These are phyloP conservation scores for Lanzia echinophila DNA, from an alignment of 2,329 filamentous ascomycete species.

Conservation along the genomic window DNA sequence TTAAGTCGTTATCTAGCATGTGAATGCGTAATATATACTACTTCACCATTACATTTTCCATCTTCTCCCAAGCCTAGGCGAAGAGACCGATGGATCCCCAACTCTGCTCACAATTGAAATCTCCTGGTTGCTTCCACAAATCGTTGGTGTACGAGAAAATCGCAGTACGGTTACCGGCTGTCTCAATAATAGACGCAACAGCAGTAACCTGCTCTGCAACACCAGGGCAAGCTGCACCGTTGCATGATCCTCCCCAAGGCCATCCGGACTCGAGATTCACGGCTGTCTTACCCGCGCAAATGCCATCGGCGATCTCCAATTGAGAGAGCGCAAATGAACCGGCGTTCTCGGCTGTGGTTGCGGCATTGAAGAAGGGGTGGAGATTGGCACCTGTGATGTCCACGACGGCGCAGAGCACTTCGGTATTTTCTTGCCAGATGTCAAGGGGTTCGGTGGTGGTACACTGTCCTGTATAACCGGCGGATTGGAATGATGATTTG, in stretches of 20 bases:
- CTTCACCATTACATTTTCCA: too few species aligned
- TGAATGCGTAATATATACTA: too few species aligned
- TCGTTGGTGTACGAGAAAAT: constrained; percentile 82
- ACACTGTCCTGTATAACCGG: constrained; percentile 66
- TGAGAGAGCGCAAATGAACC: constrained; percentile 71
- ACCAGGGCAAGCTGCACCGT: constrained; percentile 68
- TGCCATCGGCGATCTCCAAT: constrained; percentile 60
- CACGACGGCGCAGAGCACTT: constrained; percentile 61
- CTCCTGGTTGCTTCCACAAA: constrained; percentile 68
- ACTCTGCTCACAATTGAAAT: constrained; percentile 68
- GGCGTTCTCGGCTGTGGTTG: constrained; percentile 55
- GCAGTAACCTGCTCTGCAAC: constrained; percentile 60
- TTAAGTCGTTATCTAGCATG: too few species aligned
- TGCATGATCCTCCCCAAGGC: constrained; percentile 64
- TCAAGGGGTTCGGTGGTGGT: constrained; percentile 84
- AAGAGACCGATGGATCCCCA: constrained; percentile 50
- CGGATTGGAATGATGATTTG: constrained; percentile 53
- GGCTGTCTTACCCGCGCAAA: constrained; percentile 67
- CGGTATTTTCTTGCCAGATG: constrained; percentile 60
- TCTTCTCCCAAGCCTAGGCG: background rate
- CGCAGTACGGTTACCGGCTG: constrained; percentile 61
- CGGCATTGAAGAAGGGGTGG: constrained; percentile 88
- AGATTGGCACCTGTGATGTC: constrained; percentile 82
- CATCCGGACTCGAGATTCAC: constrained; percentile 90
- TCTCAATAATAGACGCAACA: constrained; percentile 61